phyloP scores from a whole-genome alignment of 495 filamentous ascomycete genomes.

The Tuber borchii region DNA sequence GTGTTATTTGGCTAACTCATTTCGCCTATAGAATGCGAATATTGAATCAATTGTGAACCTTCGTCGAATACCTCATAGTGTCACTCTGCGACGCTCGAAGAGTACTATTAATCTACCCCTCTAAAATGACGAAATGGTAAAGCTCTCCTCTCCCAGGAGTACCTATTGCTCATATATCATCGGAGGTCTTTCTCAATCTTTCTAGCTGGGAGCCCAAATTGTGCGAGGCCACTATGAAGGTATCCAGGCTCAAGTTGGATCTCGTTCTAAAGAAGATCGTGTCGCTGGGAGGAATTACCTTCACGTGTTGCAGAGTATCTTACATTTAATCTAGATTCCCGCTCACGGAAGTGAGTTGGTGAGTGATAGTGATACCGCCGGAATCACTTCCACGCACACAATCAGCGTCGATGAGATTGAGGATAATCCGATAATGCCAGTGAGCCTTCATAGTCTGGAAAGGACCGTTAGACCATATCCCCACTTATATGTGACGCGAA shows the following conservation, averaged over 20 bases:
- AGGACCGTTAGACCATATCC: slow-evolving; percentile 71
- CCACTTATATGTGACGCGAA: slow-evolving; percentile 71
- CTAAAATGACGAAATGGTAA: slow-evolving; percentile 63
- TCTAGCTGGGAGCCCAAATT: slow-evolving; percentile 49
- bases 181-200: slow-evolving; percentile 53
- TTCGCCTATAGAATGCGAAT: slow-evolving; percentile 50
- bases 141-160: neutral
- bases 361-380: slow-evolving; percentile 63
- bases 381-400: no score
- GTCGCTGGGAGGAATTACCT: slow-evolving; percentile 78
- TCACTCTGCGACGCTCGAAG: slow-evolving; percentile 87
- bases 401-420: slow-evolving; percentile 69
- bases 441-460: slow-evolving; percentile 41
- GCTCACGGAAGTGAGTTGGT: slow-evolving; percentile 87
- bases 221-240: slow-evolving; percentile 53
- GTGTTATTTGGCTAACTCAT: slow-evolving; percentile 4
- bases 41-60: slow-evolving; percentile 75
- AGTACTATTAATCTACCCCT: slow-evolving; percentile 77
- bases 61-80: slow-evolving; percentile 79
- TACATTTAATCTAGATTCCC: slow-evolving; percentile 80
- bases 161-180: neutral
- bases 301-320: slow-evolving; percentile 81
- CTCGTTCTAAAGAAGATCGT: slow-evolving; percentile 54
- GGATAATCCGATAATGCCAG: slow-evolving; percentile 43
- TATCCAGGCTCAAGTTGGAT: slow-evolving; percentile 51